Evolutionary conservation across 768 basidiomycete genomes (phyloP).

Genomic region (Mycena alexandri): DNA sequence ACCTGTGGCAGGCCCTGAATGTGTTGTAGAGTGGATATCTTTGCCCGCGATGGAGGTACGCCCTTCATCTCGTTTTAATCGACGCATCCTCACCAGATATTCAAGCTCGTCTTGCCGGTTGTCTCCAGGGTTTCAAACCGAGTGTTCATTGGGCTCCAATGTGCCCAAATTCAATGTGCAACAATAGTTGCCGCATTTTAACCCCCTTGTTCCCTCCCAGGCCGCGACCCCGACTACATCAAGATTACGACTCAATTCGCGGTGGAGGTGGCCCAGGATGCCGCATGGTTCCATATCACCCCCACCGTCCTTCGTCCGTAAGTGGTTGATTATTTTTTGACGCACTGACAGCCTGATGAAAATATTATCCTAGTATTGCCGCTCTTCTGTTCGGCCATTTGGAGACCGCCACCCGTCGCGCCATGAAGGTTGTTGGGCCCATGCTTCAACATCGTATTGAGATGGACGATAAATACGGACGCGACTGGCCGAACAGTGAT

Average conservation of each 20-base stretch:
- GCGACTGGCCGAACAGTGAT: slow-evolving; percentile 23
- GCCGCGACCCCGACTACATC: slow-evolving; percentile 34
- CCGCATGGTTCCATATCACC: slow-evolving; percentile 5
- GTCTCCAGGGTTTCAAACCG: slow-evolving; percentile 30
- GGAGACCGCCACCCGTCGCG: neutral
- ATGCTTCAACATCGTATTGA: slow-evolving; percentile 28
- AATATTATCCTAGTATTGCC: slow-evolving; percentile 17
- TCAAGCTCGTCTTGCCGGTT: slow-evolving; percentile 15
- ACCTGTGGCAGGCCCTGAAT: neutral
- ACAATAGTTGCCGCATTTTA: neutral
- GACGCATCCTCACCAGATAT: neutral
- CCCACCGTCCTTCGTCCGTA: slow-evolving; percentile 31
- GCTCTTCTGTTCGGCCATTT: slow-evolving; percentile 20
- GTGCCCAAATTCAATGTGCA: neutral
- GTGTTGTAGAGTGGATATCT: slow-evolving; percentile 26
- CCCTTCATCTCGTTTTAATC: neutral
- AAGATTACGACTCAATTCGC: slow-evolving; percentile 23
- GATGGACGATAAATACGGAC: slow-evolving; percentile 34
- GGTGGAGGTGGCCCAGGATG: slow-evolving; percentile 12
- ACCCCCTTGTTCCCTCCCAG: slow-evolving; percentile 8
- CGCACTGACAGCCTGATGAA: neutral
- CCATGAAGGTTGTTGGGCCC: slow-evolving; percentile 22
- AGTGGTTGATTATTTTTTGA: neutral
- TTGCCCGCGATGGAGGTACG: slow-evolving; percentile 31
- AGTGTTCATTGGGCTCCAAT: slow-evolving; percentile 29